Base-by-base conservation (phyloP, 2,329 filamentous ascomycete genomes). In the Leptosphaerulina australis region DNA sequence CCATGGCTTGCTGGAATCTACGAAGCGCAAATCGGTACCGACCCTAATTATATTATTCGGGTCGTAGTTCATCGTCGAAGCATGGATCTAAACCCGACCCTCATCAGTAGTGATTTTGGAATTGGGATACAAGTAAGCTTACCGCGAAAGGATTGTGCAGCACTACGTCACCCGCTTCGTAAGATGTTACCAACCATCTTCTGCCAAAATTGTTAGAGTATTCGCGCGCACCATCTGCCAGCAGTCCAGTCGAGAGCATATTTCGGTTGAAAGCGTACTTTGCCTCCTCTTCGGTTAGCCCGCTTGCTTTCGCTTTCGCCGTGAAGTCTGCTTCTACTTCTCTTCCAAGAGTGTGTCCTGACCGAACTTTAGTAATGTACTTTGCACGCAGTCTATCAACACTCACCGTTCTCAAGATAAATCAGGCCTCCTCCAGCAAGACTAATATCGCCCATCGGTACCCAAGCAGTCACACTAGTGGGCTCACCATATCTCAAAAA, bases 381-480 rank as follows among this genome's bases (percentile, higher is more conserved):
- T 14, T 14, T 7, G 11, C 6, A 3, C 20, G 17, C 2, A 9
- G 9, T 24, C 1, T 10, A 28, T 4, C 8, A n/a, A 28, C 2
- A 21, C 59, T 44, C 56, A 65, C 76, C 74, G 34, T 79, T 70
- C 55, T 85, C 82, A 2, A 85, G 70, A 51, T 85, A 86, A 0
- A 85, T 83, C 44, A 86, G 62, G 0, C 83, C 83, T 4, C 83
- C 83, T 0, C 83, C 82, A 35, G 79, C 76, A 4, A 84, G 44
- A 15, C 74, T 72, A 3, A 84, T 63, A 60, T 83, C 79, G 0
- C 81, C 81, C 55, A 84, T 81, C 0, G 81, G 79, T 0, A 84
- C 77, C 82, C 82, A 85, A 0, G 80, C 81, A 3, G 82, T 84
- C 0, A 84, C 68, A 22, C 75, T 77, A 0, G 80, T 82, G 1